Base-by-base conservation (phyloP, 345 rosid species). In the Geranium rotundifolium region DNA sequence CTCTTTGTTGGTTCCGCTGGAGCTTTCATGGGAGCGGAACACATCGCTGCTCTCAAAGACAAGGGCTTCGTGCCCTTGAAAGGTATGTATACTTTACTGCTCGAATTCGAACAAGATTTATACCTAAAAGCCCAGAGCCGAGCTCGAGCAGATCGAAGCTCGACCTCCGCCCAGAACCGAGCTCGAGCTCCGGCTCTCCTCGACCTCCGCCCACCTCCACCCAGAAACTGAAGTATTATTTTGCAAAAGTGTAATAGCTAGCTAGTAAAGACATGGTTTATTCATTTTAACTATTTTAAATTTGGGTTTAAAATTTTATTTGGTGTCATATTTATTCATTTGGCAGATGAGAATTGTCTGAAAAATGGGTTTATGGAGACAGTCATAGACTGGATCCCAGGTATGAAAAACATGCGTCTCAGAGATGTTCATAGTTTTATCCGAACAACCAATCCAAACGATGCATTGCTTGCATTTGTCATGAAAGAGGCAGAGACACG, bases 381-480 rank as follows among this genome's bases (percentile, higher is more conserved):
- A 17, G 50, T 34, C 6, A 18, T 72, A 18, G 67, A 72, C 56
- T 67, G 75, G 75, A 63, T 72, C 56, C 71, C 71, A 7, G 65
- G 65, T 12, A 66, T 72, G 71, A 29, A 63, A 54, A 19, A 63
- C 14, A 72, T 72, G 12, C 58, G 60, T 1, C 59, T 72, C 19
- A 58, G 30, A 60, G 67, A 72, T 30, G 61, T 67, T 13, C 68
- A 67, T 14, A 59, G 41, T 19, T 72, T 18, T 23, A 13, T 54
- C 16, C 58, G 71, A 46, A 71, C 64, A 10, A 66, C 71, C 5
- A 64, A 71, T 65, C 60, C 15, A 20, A 52, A 71, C 8, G 67
- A 67, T 19, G 0, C 56, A 29, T 1, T 67, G 68, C 0, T 67
- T 39, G 63, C 67, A 29, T 72, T 72, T 29, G 6, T 19, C 8